Base-by-base conservation (phyloP, 1,284 basidiomycete species). In the Vanrija pseudolonga region DNA sequence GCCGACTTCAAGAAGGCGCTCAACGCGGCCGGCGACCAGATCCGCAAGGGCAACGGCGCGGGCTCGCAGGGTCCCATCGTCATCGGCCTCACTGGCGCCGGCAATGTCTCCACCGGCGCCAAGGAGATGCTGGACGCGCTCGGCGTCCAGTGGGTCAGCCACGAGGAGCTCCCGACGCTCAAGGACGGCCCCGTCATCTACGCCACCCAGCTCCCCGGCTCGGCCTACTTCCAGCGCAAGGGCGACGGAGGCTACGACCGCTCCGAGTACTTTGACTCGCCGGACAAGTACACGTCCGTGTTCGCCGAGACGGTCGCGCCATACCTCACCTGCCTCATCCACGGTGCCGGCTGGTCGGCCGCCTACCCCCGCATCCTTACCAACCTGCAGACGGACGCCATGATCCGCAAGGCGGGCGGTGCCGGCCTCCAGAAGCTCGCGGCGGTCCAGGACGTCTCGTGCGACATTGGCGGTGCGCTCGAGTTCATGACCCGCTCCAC, bases 381-480 rank as follows among this genome's bases (percentile, higher is more conserved):
- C 1, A 88, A 83, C 32, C 77, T 79, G 0, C 83, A 89, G 60
- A 78, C 92, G 8, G 71, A 59, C 73, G 0, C 67, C 70, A 32
- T 84, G 0, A 77, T 89, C 3, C 62, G 77, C 37, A 76, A 72
- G 2, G 83, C 84, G 1, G 74, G 76, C 8, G 46, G 65, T 5
- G 39, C 39, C 6, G 56, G 56, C 14, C 45, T 55, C 23, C 68
- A 64, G 47, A 78, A 43, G 66, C 84, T 23, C 80, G 82, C n/a
- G 20, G 87, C 85, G 50, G 81, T 94, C 20, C 88, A 88, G 6
- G 91, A 95, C 66, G 86, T 95, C 37, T 89, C 84, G 56, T 93
- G 90, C 66, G 90, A 95, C 69, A 80, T 91, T 17, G 82, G 84
- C 84, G 91, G 92, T 24, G 89, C 88, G 4, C 80, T 95, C 28